Conservation (phyloP, 2,329 filamentous ascomycete species). For the Hypocrella siamensis region DNA sequence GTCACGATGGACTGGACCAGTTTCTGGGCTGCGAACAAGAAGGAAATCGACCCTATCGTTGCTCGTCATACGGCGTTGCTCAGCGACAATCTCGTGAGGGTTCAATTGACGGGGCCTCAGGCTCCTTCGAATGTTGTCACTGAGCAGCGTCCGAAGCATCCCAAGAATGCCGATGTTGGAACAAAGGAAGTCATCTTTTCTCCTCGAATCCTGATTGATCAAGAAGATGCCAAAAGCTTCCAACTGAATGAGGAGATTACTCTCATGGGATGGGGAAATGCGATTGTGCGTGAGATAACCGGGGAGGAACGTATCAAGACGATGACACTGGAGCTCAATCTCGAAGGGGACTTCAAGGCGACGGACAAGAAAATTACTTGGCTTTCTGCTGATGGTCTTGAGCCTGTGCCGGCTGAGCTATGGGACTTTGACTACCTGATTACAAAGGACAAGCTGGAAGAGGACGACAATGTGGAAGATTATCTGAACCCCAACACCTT, state of each 20-base stretch:
- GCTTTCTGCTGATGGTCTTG: conserved; percentile 62
- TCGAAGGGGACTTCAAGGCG: conserved; percentile 84
- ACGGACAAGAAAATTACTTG: conserved; percentile 96
- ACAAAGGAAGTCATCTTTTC: conserved; percentile 75
- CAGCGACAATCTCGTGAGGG: conserved; percentile 55
- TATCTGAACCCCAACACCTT: conserved; percentile 66
- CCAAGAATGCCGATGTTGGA: conserved; percentile 75
- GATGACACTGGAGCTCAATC: conserved; percentile 73
- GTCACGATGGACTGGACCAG: conserved; percentile 71
- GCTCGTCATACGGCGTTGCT: conserved; percentile 60
- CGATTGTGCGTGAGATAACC: conserved; percentile 55
- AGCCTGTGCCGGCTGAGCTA: conserved; percentile 66
- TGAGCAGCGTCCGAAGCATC: conserved; percentile 72
- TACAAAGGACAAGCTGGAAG: conserved; percentile 85
- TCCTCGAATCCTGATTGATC: conserved; percentile 63
- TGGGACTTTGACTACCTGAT: conserved; percentile 94
- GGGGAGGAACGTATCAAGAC: conserved; percentile 43
- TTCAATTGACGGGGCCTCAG: conserved; percentile 52
- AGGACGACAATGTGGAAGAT: conserved; percentile 74
- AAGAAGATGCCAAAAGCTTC: conserved; percentile 71
- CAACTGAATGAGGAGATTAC: conserved; percentile 82
- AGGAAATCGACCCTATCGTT: conserved; percentile 63
- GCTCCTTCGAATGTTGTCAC: conserved; percentile 45
- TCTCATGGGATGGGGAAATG: conserved; percentile 93
- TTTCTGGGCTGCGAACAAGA: conserved; percentile 64